These are phyloP conservation scores for Flammula alnicola DNA, from an alignment of 1,284 basidiomycete species.

Conservation along the genomic window DNA sequence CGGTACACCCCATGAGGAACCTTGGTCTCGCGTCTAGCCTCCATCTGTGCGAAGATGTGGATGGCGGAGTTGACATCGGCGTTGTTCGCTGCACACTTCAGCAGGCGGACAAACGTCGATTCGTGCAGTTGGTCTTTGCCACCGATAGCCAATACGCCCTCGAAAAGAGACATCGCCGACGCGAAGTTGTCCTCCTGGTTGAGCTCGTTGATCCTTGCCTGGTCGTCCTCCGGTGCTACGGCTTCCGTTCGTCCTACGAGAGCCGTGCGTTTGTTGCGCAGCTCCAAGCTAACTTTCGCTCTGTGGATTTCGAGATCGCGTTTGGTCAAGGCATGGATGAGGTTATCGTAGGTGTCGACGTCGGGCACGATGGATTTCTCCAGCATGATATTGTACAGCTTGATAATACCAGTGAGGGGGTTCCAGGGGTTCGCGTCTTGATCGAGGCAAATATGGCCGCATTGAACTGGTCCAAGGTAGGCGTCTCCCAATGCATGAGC, in stretches of 20 bases:
- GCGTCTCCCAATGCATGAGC: conserved; percentile 23
- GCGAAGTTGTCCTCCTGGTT: conserved; percentile 72
- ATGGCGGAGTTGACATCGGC: conserved; percentile 68
- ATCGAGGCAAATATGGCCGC: conserved; percentile 62
- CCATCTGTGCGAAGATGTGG: conserved; percentile 70
- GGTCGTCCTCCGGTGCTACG: conserved; percentile 33
- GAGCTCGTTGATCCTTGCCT: conserved; percentile 47
- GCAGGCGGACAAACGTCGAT: conserved; percentile 56
- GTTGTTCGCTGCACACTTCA: conserved; percentile 69
- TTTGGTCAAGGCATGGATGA: conserved; percentile 72
- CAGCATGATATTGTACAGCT: conserved; percentile 81
- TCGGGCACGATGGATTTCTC: conserved; percentile 71
- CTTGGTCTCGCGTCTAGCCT: conserved; percentile 46
- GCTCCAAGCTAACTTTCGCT: conserved; percentile 49
- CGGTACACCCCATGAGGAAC: conserved; percentile 53
- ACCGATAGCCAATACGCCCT: conserved; percentile 52
- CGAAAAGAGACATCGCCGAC: conserved; percentile 76
- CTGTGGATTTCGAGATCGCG: conserved; percentile 75
- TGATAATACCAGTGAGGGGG: conserved; percentile 64
- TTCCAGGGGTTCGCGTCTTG: conserved; percentile 51
- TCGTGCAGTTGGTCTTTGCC: conserved; percentile 41
- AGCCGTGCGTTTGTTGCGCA: conserved; percentile 43
- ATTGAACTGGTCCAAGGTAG: conserved; percentile 66
- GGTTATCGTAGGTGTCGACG: conserved; percentile 65
- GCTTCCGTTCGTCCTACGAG: conserved; percentile 25